Evolutionary conservation across 805 yeast genomes (phyloP), one percentile per base, ranked within the genome.

Genomic region (Kodamaea neixiangensis): DNA sequence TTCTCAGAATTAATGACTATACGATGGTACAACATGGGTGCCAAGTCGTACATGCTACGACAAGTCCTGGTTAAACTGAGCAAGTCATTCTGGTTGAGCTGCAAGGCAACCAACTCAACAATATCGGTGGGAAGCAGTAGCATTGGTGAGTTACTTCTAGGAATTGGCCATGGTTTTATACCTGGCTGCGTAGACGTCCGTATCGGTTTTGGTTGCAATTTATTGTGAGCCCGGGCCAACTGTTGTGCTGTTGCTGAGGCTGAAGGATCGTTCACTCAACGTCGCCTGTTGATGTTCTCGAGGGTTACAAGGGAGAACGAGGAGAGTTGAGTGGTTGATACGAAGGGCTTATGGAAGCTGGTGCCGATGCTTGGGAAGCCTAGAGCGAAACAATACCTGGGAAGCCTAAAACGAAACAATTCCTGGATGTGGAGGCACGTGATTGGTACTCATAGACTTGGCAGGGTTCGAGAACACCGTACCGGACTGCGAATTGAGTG

Each of bases 31-130:
- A 56, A 37, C 5, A 44, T 37, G 2, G 54, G 57, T 13, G 46
- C 35, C 11, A 47, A 48, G 9, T 13, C 15, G 40, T 49, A 35
- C 3, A 52, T 21, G 3, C 41, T 21, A 2, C 11, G 34, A 46
- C 51, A 50, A 5, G 54, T 51, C 37, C 41, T 48, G 9, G 53
- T 48, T 21, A 54, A 38, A 21, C 38, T 37, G 33, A 54, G 47
- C 11, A 48, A 40, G 25, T 56, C 59, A 20, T 52, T 50, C 20
- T 56, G 59, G 39, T 39, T 38, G 19, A 56, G 45, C 13, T 46
- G 33, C 25, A 45, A 44, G 7, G 54, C 44, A n/a, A 56, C 49
- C 22, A 20, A 20, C 29, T 47, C 46, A 10, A 52, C 33, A 9
- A 56, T 31, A 21, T 56, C 59, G 11, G 37, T 10, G 2, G 59